Evolutionary conservation across 2,329 filamentous ascomycete genomes (phyloP).

Genomic region (Neofusicoccum sp.): DNA sequence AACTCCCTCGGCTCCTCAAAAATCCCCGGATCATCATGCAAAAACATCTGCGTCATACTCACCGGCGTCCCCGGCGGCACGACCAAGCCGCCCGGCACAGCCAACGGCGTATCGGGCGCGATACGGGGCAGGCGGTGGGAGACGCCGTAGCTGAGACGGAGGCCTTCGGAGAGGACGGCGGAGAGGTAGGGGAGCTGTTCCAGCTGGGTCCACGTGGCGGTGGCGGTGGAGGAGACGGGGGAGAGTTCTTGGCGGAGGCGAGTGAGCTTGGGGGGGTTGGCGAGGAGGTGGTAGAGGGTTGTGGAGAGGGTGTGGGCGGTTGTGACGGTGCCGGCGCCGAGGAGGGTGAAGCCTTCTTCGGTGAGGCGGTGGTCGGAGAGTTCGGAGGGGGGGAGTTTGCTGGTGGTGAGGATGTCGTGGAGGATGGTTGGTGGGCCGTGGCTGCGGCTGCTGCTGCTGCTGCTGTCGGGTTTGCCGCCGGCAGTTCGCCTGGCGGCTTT

Average conservation of each 20-base stretch:
- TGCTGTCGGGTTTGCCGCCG: background rate
- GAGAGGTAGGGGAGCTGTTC: constrained; percentile 35
- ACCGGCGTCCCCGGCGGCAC: constrained; percentile 33
- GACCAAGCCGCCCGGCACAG: constrained; percentile 14
- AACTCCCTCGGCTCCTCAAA: constrained; percentile 29
- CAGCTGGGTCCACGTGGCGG: constrained; percentile 23
- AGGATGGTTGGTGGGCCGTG: constrained; percentile 22
- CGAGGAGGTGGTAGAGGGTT: constrained; percentile 35
- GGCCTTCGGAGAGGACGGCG: constrained; percentile 36
- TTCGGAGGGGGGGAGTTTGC: constrained; percentile 24
- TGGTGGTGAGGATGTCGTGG: constrained; percentile 22
- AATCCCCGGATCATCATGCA: constrained; percentile 30
- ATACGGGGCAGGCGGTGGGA: constrained; percentile 30
- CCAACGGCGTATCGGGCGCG: constrained; percentile 22
- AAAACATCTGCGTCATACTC: constrained; percentile 32
- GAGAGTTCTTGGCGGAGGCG: constrained; percentile 34
- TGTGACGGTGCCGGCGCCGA: constrained; percentile 45
- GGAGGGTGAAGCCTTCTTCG: constrained; percentile 42
- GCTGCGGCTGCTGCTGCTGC: background rate
- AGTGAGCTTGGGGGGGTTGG: constrained; percentile 25
- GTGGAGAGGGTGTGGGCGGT: constrained; percentile 40
- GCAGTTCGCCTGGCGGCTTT: constrained; percentile 23
- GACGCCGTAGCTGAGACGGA: constrained; percentile 37
- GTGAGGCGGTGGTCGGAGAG: constrained; percentile 32
- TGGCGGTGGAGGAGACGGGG: background rate